Evolutionary conservation across 805 yeast species (phyloP), one percentile per base, ranked within the genome.

Genomic region (Metschnikowia hibisci): DNA sequence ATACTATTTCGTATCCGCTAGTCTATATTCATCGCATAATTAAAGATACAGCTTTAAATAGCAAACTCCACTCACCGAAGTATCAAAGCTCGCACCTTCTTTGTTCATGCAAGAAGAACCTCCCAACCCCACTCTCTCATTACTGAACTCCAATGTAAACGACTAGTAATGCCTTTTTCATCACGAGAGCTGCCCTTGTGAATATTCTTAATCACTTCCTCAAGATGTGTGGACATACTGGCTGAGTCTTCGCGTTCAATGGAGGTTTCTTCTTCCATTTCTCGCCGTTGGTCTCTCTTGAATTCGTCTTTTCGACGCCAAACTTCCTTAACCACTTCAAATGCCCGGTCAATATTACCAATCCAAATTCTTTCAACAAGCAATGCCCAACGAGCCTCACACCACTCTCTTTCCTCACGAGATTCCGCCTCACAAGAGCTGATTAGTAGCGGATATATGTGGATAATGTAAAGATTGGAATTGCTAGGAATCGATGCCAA

Each of bases 71-170:
- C 13, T 13, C 16, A 13, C 15, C 15, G 30, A 2, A 2, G 9
- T 23, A 16, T 13, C 11, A 15, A 5, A 8, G 12, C 10, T 11
- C 10, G 23, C 13, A 4, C 23, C 14, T n/a, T 11, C 30, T 11
- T 14, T 30, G 34, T 22, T 27, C 39, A 49, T 16, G 55, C 56
- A 15, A 82, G 64, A 28, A 82, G 58, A 8, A 82, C 82, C 56
- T 82, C 87, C 86, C 87, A 81, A 0, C 81, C 80, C 87, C 88
- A 82, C 50, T 82, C 87, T 52, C 76, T 74, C 87, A 82, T 82
- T 12, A 82, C 79, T 0, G 77, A 64, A 43, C 80, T 76, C 88
- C 88, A 82, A 58, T 82, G 87, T 6, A 80, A 61, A 63, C 76
- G 69, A 25, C 78, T 71, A 36, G 66, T 64, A 32, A 79, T 66